phyloP scores from a whole-genome alignment of 352 stramenopile species.

The Pythium scleroteichum region DNA sequence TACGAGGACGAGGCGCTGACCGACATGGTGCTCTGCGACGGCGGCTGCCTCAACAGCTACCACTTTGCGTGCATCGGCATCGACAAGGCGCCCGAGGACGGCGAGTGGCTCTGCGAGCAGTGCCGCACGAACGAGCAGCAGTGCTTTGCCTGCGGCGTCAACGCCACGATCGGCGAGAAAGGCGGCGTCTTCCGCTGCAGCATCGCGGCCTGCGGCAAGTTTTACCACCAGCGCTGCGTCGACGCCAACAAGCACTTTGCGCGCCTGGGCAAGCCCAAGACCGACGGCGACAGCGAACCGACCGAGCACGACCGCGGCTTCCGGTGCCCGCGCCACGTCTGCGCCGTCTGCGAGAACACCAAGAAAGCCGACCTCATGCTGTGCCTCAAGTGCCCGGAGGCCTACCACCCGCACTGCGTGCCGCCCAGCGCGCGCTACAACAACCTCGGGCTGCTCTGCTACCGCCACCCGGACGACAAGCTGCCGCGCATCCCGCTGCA shows the following conservation, averaged over 20 bases:
- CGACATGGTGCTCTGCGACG: conserved; percentile 92
- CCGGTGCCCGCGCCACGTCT: conserved; percentile 89
- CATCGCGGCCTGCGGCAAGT: conserved; percentile 70
- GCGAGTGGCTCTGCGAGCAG: conserved; percentile 91
- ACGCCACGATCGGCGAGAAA: conserved; percentile 88
- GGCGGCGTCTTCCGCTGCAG: conserved; percentile 79
- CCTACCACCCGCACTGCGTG: conserved; percentile 93
- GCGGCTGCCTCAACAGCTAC: conserved; percentile 90
- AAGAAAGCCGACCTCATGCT: conserved; percentile 85
- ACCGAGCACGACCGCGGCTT: conserved; percentile 73
- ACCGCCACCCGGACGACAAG: conserved; percentile 75
- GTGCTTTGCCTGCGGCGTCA: conserved; percentile 88
- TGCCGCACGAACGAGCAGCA: conserved; percentile 86
- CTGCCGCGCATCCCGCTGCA: conserved; percentile 79
- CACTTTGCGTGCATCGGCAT: conserved; percentile 92
- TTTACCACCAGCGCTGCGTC: conserved; percentile 84
- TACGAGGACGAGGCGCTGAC: conserved; percentile 81
- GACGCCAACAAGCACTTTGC: conserved; percentile 61
- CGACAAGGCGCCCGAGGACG: conserved; percentile 56
- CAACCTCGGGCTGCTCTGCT: conserved; percentile 90
- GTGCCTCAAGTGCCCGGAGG: conserved; percentile 91
- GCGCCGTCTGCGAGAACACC: conserved; percentile 74
- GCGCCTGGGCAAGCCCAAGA: conserved; percentile 36
- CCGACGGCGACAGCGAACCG: conserved; percentile 37
- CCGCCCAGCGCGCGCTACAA: conserved; percentile 91